phyloP scores from a whole-genome alignment of 208 protist species.

The Acanthamoeba rhysodes region DNA sequence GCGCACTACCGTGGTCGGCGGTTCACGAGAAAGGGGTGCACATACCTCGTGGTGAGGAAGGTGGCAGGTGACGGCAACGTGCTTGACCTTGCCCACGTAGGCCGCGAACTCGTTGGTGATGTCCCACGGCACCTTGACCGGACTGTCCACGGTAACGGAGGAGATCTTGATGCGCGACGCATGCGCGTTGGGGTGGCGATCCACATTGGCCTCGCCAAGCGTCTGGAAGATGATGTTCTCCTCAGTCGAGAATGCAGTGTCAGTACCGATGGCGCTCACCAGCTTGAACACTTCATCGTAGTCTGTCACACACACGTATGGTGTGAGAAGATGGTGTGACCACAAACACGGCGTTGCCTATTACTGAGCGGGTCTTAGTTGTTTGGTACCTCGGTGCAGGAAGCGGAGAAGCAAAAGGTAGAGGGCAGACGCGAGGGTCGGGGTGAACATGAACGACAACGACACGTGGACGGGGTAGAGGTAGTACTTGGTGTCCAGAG shows the following conservation, averaged over 20 bases:
- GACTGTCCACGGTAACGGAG: conserved; percentile 91
- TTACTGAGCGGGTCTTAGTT: conserved; percentile 75
- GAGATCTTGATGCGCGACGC: conserved; percentile 93
- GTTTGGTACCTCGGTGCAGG: conserved; percentile 90
- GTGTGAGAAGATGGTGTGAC: conserved; percentile 86
- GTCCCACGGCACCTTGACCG: conserved; percentile 90
- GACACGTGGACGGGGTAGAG: conserved; percentile 93
- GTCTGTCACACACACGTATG: conserved; percentile 89
- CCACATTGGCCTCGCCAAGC: conserved; percentile 77
- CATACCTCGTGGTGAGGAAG: conserved; percentile 78
- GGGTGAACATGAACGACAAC: conserved; percentile 92
- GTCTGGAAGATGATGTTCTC: conserved; percentile 75
- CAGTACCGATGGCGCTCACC: conserved; percentile 79
- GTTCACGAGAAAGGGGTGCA: too few species aligned
- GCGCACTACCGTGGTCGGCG: background rate
- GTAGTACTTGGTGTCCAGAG: conserved; percentile 93
- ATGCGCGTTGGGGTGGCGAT: conserved; percentile 92
- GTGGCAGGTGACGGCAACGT: conserved; percentile 92
- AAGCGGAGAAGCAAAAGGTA: conserved; percentile 95
- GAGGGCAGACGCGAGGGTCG: conserved; percentile 93
- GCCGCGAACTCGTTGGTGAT: conserved; percentile 90
- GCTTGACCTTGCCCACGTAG: conserved; percentile 92
- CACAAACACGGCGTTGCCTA: too few species aligned
- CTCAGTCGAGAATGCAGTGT: conserved; percentile 81
- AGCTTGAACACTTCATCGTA: conserved; percentile 75